Base-by-base conservation (phyloP, 1,284 basidiomycete species). In the Rhodotorula sp. region DNA sequence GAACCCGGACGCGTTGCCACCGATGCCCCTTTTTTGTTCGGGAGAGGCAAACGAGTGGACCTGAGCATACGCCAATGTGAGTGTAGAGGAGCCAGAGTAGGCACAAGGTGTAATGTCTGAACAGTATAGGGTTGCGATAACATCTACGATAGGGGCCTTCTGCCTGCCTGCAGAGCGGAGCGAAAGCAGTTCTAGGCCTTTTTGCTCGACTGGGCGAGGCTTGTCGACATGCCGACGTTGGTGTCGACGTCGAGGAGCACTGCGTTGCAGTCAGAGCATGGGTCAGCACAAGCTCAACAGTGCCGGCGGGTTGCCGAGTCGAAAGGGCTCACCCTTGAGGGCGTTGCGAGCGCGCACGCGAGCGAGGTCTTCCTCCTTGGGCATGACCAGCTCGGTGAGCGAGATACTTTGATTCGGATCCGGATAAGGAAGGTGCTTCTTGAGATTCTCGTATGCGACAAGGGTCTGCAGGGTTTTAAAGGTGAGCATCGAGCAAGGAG, bases 271-370 rank as follows among this genome's bases (percentile, higher is more conserved):
- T 3, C 5, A 3, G 2, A 5, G 31, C 18, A 38, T 21, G 28
- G 0, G 38, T 64, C 38, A 31, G 56, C 38, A 31, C 21, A 21
- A 19, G 38, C 21, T 18, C 14, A 6, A 34, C 34, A n/a, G 19
- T 28, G 28, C 28, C 28, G 28, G 28, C 26, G 28, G 16, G 5
- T 16, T 14, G 56, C 12, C 5, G 43, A 64, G 18, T 12, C n/a
- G 34, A 7, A 23, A 16, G 26, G n/a, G 7, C 67, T n/a, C n/a
- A 75, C 74, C 75, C 62, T 74, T 76, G 61, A 97, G 86, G n/a
- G 93, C 94, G 84, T 95, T 95, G 71, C 93, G 85, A 28, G 94
- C 94, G 69, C 94, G 87, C 67, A 95, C 86, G 78, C 89, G 88
- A 55, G 92, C 87, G 80, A 97, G 85, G 75, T 97, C 93, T 77